These are phyloP conservation scores for Paxillus rubicundulus DNA, from an alignment of 768 basidiomycete species.

Conservation along the genomic window DNA sequence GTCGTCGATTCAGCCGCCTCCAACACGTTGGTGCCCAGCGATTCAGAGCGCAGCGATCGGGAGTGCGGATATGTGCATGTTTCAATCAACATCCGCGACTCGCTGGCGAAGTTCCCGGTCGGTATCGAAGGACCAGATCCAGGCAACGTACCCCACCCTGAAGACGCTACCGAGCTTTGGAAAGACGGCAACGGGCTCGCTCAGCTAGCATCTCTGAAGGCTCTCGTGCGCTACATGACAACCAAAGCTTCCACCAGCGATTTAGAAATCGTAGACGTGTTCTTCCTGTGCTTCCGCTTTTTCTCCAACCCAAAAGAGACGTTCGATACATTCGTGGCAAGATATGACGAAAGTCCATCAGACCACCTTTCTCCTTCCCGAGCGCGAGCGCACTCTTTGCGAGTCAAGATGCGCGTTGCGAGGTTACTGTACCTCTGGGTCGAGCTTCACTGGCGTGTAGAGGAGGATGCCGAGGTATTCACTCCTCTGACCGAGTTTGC, in stretches of 20 bases:
- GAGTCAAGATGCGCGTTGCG: slow-evolving; percentile 56
- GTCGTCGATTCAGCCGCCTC: slow-evolving; percentile 11
- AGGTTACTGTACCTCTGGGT: slow-evolving; percentile 69
- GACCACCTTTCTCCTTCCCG: slow-evolving; percentile 26
- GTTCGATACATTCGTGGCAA: slow-evolving; percentile 41
- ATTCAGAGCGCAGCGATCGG: slow-evolving; percentile 8
- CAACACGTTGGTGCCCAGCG: slow-evolving; percentile 20
- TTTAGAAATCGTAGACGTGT: slow-evolving; percentile 45
- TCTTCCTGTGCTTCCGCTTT: slow-evolving; percentile 72
- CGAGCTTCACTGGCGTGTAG: slow-evolving; percentile 63
- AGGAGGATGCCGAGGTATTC: slow-evolving; percentile 43
- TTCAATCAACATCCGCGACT: slow-evolving; percentile 24
- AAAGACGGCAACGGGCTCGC: slow-evolving; percentile 25
- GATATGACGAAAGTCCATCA: slow-evolving; percentile 43
- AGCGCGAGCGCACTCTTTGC: slow-evolving; percentile 41
- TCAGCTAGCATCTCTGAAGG: slow-evolving; percentile 38
- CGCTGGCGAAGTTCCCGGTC: slow-evolving; percentile 30
- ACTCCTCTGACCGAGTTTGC: slow-evolving; percentile 28
- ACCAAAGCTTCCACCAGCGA: slow-evolving; percentile 40
- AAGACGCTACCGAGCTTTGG: slow-evolving; percentile 29
- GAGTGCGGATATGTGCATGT: slow-evolving; percentile 22
- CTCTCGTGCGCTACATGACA: slow-evolving; percentile 46
- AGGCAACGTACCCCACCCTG: slow-evolving; percentile 30
- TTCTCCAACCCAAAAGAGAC: slow-evolving; percentile 54
- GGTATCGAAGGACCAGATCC: slow-evolving; percentile 24